A percentile compares a stretch with the other conserved stretches of the same genome.
Evolutionary conservation across 306 rosid genomes (phyloP).

Genomic region (Gastrolobium villosum): DNA sequence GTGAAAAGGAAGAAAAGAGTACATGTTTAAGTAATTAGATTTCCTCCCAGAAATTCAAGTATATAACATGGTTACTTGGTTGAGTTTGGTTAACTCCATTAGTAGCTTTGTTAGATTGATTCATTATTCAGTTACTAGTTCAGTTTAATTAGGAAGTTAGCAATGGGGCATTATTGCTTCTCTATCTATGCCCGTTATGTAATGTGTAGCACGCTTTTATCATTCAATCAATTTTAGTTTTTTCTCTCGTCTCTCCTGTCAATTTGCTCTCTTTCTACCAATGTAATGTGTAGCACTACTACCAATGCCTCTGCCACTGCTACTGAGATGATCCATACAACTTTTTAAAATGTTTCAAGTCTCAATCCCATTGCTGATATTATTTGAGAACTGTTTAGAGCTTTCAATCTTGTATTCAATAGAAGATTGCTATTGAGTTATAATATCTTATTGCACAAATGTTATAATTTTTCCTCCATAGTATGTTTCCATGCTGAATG

Average conservation of each 20-base stretch:
- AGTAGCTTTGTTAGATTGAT: not conserved
- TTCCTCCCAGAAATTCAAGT: not conserved
- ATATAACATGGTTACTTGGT: not conserved
- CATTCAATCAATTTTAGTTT: constrained; percentile 1
- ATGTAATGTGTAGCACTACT: not conserved
- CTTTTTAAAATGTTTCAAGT: constrained; percentile 27
- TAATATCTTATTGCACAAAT: not conserved
- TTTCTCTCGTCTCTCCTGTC: not conserved
- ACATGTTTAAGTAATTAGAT: not conserved
- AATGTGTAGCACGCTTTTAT: not conserved
- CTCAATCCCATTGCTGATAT: not conserved
- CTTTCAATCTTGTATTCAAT: not conserved
- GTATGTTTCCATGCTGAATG: too few species aligned
- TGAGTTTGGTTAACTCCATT: not conserved
- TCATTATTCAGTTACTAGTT: not conserved
- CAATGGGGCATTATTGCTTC: not conserved
- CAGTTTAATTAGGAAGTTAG: not conserved
- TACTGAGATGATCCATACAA: not conserved
- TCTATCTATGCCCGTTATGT: not conserved
- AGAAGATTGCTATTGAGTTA: not conserved
- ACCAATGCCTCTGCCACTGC: not conserved
- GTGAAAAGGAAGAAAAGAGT: not conserved
- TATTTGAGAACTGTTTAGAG: constrained; percentile 9
- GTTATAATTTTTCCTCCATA: not conserved
- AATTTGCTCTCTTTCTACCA: not conserved